Evolutionary conservation across 257 asterid genomes (phyloP).

Genomic region (Solanum megistacrolobum): DNA sequence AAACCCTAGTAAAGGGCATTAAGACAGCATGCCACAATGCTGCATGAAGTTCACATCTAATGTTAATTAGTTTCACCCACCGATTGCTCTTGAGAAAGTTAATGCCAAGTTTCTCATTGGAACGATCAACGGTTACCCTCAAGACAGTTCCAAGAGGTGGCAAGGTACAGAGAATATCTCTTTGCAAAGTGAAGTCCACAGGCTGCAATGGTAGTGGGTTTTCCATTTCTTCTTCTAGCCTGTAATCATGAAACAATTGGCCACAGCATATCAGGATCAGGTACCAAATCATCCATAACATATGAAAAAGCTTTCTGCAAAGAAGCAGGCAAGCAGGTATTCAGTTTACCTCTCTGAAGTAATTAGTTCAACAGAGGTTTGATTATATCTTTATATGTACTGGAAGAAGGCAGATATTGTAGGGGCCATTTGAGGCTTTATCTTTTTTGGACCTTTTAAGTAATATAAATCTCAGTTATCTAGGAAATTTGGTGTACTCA

Average conservation of each 20-base stretch:
- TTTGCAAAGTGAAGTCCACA: constrained; percentile 44
- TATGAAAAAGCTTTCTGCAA: background rate
- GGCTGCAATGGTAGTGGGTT: constrained; percentile 55
- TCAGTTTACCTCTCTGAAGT: background rate
- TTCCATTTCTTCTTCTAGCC: constrained; percentile 59
- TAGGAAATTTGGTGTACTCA: background rate
- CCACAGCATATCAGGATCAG: background rate
- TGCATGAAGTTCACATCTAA: constrained; percentile 40
- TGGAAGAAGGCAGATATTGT: background rate
- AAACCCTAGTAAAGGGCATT: constrained; percentile 51
- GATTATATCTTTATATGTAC: background rate
- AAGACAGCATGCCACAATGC: constrained; percentile 57
- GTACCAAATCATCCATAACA: background rate
- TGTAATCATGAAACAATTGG: constrained; percentile 13
- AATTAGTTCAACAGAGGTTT: background rate
- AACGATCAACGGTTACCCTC: constrained; percentile 42
- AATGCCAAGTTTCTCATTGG: constrained; percentile 36
- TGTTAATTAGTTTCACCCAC: constrained; percentile 53
- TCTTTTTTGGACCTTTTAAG: background rate
- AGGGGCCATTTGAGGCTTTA: background rate
- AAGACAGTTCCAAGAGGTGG: constrained; percentile 73
- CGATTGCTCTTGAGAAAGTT: constrained; percentile 36
- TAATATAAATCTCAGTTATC: background rate
- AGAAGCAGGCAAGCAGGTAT: background rate
- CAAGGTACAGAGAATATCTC: constrained; percentile 57